A percentile compares a stretch with the other conserved stretches of the same genome.
Evolutionary conservation across 2,329 filamentous ascomycete genomes (phyloP).

Genomic region (Macroventuria anomochaeta): DNA sequence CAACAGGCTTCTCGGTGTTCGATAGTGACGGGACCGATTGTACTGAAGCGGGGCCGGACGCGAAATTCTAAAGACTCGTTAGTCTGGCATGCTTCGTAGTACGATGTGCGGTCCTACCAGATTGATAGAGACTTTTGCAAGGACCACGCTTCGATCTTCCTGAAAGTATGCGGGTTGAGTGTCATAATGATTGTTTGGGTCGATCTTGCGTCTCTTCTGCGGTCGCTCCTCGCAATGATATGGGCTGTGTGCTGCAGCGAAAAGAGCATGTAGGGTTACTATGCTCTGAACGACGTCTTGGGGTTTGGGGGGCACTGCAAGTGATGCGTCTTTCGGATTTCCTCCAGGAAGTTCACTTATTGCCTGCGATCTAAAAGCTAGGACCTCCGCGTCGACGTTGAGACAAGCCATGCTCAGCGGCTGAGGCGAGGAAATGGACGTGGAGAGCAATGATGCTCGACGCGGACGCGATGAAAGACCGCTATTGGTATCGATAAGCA

Average conservation of each 20-base stretch:
- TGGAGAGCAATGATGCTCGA: not conserved
- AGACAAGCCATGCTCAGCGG: slow-evolving; percentile 19
- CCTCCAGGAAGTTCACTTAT: not conserved
- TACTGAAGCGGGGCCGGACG: not conserved
- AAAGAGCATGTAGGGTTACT: slow-evolving; percentile 23
- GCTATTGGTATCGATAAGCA: slow-evolving; percentile 16
- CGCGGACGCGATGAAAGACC: not conserved
- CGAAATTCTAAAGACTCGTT: not conserved
- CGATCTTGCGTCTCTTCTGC: slow-evolving; percentile 40
- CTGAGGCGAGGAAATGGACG: not conserved
- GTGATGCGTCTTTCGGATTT: not conserved
- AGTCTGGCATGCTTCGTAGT: not conserved
- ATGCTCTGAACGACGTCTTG: slow-evolving; percentile 22
- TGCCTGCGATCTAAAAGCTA: not conserved
- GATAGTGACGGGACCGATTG: not conserved
- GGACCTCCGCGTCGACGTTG: slow-evolving; percentile 27
- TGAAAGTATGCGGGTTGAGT: slow-evolving; percentile 17
- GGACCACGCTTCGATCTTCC: slow-evolving; percentile 33
- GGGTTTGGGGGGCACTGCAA: not conserved
- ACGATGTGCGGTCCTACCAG: slow-evolving; percentile 19
- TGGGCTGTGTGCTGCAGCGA: slow-evolving; percentile 17
- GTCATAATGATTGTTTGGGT: slow-evolving; percentile 7
- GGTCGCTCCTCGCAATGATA: slow-evolving; percentile 22
- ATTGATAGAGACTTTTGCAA: slow-evolving; percentile 35
- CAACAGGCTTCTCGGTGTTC: slow-evolving; percentile 4